A percentile compares a stretch with the other conserved stretches of the same genome.
Conservation (phyloP, 345 rosid species). For the Lumnitzera racemosa region DNA sequence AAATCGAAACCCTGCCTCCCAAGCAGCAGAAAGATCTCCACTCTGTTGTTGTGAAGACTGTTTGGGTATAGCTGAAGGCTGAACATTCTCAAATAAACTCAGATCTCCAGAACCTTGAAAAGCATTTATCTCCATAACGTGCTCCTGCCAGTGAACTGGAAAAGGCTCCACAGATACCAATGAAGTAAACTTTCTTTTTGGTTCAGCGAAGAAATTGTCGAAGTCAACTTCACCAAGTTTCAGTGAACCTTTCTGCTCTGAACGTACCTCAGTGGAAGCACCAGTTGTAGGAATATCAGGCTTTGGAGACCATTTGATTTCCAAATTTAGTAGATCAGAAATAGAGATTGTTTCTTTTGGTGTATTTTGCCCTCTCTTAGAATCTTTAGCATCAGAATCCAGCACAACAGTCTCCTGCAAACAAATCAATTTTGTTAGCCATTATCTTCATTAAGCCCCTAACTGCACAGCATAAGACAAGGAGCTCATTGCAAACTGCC, state of each 20-base stretch:
- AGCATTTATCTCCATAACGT: constrained; percentile 22
- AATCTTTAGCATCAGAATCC: constrained; percentile 25
- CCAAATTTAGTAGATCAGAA: constrained; percentile 62
- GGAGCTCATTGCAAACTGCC: background rate
- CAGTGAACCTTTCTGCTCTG: constrained; percentile 18
- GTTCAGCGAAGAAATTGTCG: constrained; percentile 36
- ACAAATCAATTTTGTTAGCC: background rate
- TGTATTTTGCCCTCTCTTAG: constrained; percentile 29
- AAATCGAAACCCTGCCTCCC: constrained; percentile 16
- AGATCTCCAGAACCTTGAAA: constrained; percentile 19
- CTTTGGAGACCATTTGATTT: constrained; percentile 48
- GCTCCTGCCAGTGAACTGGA: constrained; percentile 9
- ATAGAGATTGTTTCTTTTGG: constrained; percentile 28
- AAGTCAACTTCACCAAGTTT: constrained; percentile 46
- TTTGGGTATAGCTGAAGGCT: constrained; percentile 22
- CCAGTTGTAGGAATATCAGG: constrained; percentile 24
- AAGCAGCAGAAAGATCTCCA: background rate
- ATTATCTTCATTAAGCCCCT: background rate
- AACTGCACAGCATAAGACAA: too few relatives aligned
- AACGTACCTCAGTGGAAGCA: constrained; percentile 12
- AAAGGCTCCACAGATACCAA: constrained; percentile 18
- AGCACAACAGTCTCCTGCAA: constrained; percentile 67
- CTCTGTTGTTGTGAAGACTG: constrained; percentile 15
- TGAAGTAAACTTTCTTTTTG: constrained; percentile 19
- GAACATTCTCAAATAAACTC: constrained; percentile 36